Evolutionary conservation across 257 asterid species (phyloP).

Genomic region (Marsdenia floribunda): DNA sequence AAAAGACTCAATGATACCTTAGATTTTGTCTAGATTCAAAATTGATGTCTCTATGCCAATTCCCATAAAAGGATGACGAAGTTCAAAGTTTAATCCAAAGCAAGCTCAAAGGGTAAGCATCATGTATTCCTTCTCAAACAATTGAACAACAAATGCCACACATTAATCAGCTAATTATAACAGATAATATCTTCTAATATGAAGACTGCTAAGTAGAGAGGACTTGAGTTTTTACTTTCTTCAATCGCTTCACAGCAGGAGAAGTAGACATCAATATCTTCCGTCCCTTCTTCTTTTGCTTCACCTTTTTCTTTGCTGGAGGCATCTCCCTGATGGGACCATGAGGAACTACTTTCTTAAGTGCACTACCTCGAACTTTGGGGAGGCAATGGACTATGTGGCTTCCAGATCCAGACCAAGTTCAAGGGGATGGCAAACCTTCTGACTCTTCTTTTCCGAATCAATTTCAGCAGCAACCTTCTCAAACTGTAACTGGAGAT

Average conservation of each 20-base stretch:
- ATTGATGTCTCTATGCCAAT: neutral
- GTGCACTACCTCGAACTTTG: slow-evolving; percentile 84
- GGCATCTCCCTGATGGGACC: slow-evolving; percentile 76
- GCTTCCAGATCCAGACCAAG: slow-evolving; percentile 89
- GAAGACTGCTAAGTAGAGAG: slow-evolving; percentile 9
- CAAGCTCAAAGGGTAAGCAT: neutral
- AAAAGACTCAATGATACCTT: neutral
- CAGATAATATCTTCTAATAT: neutral
- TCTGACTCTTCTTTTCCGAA: slow-evolving; percentile 36
- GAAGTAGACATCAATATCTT: slow-evolving; percentile 26
- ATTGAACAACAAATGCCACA: slow-evolving; percentile 3
- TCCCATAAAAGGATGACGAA: neutral
- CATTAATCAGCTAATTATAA: neutral
- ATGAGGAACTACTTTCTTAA: slow-evolving; percentile 88
- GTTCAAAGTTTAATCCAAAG: neutral
- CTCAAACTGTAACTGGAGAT: slow-evolving; percentile 86
- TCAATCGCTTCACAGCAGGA: slow-evolving; percentile 28
- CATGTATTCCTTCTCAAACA: neutral
- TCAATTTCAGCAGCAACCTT: slow-evolving; percentile 67
- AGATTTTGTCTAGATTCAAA: neutral
- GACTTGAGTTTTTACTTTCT: slow-evolving; percentile 9
- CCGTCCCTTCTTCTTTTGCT: slow-evolving; percentile 42
- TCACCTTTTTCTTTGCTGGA: slow-evolving; percentile 39
- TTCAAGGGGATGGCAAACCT: slow-evolving; percentile 33
- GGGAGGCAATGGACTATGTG: slow-evolving; percentile 89